A percentile compares a stretch with the other conserved stretches of the same genome.
These are phyloP conservation scores for Tremella yokohamensis DNA, from an alignment of 768 basidiomycete species.

Conservation along the genomic window DNA sequence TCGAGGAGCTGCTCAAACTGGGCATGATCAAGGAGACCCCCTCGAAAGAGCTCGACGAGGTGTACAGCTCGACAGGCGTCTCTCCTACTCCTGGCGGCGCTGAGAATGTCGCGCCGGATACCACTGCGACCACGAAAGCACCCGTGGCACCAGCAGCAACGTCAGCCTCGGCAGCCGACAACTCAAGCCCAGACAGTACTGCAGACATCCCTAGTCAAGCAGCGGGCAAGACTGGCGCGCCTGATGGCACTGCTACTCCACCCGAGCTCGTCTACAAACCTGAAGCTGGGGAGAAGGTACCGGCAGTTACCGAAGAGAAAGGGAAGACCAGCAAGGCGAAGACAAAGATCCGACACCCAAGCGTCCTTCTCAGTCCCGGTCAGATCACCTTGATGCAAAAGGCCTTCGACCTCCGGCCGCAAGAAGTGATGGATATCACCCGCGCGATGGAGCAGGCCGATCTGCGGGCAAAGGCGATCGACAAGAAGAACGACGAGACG, in stretches of 20 bases:
- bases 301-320: not conserved
- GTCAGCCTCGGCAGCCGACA: not conserved
- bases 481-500: slow-evolving; percentile 3
- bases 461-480: slow-evolving; percentile 24
- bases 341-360: slow-evolving; percentile 15
- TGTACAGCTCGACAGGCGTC: slow-evolving; percentile 32
- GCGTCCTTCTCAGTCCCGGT: slow-evolving; percentile 29
- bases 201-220: slow-evolving; percentile 21
- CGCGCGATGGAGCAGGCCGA: slow-evolving; percentile 51
- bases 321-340: slow-evolving; percentile 10
- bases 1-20: slow-evolving; percentile 40
- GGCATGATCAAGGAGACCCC: slow-evolving; percentile 40
- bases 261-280: slow-evolving; percentile 17
- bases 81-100: slow-evolving; percentile 2
- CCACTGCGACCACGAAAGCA: slow-evolving; percentile 15
- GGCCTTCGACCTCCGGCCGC: slow-evolving; percentile 37
- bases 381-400: slow-evolving; percentile 36
- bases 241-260: slow-evolving; percentile 39
- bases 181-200: not conserved
- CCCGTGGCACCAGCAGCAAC: not conserved
- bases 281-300: not conserved
- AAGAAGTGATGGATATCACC: slow-evolving; percentile 49
- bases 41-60: slow-evolving; percentile 27
- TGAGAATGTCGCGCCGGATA: slow-evolving; percentile 31
- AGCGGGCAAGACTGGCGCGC: slow-evolving; percentile 21